Percentiles rank a stretch among this genome's conserved stretches.
Conservation (phyloP, 108 stramenopile genomes). For the Poteriospumella lacustris region DNA sequence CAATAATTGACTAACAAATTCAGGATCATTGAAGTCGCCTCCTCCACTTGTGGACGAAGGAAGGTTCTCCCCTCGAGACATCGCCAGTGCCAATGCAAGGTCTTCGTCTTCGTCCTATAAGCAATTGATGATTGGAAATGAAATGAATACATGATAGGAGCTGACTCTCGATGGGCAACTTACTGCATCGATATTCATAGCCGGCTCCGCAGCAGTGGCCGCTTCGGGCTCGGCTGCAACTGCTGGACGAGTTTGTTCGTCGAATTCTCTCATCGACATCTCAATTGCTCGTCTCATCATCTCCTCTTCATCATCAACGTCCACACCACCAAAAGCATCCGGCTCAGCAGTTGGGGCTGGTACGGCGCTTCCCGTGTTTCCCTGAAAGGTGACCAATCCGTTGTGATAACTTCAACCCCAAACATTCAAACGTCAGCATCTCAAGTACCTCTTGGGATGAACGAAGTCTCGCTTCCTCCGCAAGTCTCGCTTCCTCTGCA, state of each 20-base stretch:
- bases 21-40: conserved; percentile 68
- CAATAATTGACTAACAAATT: conserved; percentile 65
- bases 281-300: conserved; percentile 87
- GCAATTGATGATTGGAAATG: too few species aligned
- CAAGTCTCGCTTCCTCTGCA: conserved; percentile 71
- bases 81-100: conserved; percentile 76
- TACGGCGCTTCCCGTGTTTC: too few species aligned
- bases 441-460: neutral
- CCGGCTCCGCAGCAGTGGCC: conserved; percentile 23
- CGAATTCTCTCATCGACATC: conserved; percentile 93
- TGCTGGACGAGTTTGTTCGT: too few species aligned
- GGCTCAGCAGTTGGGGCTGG: too few species aligned
- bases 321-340: too few species aligned
- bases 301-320: conserved; percentile 70
- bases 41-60: conserved; percentile 23
- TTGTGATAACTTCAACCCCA: too few species aligned
- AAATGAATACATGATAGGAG: too few species aligned
- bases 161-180: too few species aligned
- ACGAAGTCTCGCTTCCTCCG: neutral
- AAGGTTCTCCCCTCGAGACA: conserved; percentile 64
- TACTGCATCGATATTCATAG: conserved; percentile 23
- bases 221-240: conserved; percentile 29
- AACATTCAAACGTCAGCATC: too few species aligned
- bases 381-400: too few species aligned
- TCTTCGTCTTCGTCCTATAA: conserved; percentile 80